A percentile compares a stretch with the other conserved stretches of the same genome.
phyloP scores from a whole-genome alignment of 164 flowering plant species.

The Piper longum region DNA sequence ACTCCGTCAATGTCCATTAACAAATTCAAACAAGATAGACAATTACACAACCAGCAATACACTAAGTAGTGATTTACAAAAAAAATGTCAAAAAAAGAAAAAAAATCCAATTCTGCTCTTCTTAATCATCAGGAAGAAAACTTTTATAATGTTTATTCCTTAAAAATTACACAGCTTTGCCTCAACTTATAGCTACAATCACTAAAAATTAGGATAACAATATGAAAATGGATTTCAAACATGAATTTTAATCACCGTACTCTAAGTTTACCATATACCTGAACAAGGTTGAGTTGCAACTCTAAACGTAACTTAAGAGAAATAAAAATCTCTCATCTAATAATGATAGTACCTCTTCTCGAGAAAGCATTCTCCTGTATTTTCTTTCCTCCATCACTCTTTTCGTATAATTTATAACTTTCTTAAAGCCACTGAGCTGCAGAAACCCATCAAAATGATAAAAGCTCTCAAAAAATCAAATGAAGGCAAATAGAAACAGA shows the following conservation, averaged over 20 bases:
- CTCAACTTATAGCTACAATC: too few relatives aligned
- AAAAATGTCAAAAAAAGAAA: not conserved
- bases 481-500: not conserved
- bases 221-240: too few relatives aligned
- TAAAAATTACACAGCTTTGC: not conserved
- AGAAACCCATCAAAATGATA: constrained; percentile 1
- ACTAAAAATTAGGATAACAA: too few relatives aligned
- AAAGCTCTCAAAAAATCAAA: not conserved
- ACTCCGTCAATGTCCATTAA: not conserved
- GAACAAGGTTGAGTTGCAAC: too few relatives aligned
- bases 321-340: not conserved
- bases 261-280: too few relatives aligned
- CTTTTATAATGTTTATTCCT: not conserved
- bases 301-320: too few relatives aligned
- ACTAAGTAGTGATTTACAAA: not conserved
- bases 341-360: constrained; percentile 72
- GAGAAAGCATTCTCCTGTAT: constrained; percentile 51
- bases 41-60: not conserved
- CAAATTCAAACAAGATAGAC: not conserved
- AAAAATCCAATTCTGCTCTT: not conserved
- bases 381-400: constrained; percentile 71
- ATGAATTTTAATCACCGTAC: too few relatives aligned
- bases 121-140: not conserved
- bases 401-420: constrained; percentile 88
- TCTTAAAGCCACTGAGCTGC: constrained; percentile 97